Percentiles rank a stretch among this genome's conserved stretches.
Evolutionary conservation across 177 flowering plant genomes (phyloP).

Genomic region (Tripterygium wilfordii): DNA sequence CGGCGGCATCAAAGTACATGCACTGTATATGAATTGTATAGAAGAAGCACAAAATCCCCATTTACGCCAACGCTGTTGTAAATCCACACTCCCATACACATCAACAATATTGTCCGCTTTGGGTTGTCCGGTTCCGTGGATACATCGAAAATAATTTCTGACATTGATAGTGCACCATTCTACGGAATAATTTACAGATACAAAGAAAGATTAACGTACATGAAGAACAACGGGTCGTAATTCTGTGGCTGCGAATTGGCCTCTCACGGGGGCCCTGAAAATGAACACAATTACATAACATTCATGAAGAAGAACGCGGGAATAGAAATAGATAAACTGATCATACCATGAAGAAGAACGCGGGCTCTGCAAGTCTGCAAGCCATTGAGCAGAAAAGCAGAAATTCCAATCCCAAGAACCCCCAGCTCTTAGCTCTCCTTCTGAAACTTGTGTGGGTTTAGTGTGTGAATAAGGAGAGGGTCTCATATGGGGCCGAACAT

Average conservation of each 20-base stretch:
- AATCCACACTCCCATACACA: too few species aligned
- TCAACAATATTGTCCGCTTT: too few species aligned
- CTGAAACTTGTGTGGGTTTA: too few species aligned
- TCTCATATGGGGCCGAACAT: too few species aligned
- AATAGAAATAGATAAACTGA: not conserved
- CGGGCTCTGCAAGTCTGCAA: slow-evolving; percentile 38
- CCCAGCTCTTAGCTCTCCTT: too few species aligned
- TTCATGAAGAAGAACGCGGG: not conserved
- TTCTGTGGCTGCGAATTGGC: slow-evolving; percentile 23
- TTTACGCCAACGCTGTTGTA: not conserved
- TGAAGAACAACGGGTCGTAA: slow-evolving; percentile 20
- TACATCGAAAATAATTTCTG: too few species aligned
- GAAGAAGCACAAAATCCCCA: too few species aligned
- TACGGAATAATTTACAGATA: not conserved
- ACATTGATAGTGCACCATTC: not conserved
- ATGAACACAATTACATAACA: slow-evolving; percentile 5
- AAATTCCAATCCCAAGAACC: too few species aligned
- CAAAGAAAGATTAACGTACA: slow-evolving; percentile 23
- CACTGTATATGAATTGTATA: too few species aligned
- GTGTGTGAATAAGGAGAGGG: too few species aligned
- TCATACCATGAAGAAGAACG: slow-evolving; percentile 27
- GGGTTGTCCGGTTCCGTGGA: too few species aligned
- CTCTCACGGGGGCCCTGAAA: slow-evolving; percentile 44
- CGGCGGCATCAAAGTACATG: too few species aligned
- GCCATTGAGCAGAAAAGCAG: slow-evolving; percentile 40